Conservation (phyloP, 148 eudicot genomes). For the Diospyros lotus region DNA sequence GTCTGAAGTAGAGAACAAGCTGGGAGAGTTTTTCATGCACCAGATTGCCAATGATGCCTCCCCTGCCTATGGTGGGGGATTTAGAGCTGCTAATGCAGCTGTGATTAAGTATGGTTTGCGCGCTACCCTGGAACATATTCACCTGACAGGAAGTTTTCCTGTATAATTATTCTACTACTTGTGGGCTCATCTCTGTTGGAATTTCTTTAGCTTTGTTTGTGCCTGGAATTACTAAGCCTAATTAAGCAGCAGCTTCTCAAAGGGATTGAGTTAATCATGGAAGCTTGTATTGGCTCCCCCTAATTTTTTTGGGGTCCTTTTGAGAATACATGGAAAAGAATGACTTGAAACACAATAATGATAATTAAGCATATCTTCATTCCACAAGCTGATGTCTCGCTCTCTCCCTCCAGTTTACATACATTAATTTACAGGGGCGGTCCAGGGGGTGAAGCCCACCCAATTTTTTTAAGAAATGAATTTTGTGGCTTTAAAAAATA, state of each 20-base stretch:
- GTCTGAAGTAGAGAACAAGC: conserved; percentile 66
- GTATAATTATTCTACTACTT: conserved; percentile 20
- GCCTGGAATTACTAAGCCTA: neutral
- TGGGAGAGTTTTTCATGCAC: conserved; percentile 84
- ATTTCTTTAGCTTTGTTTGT: conserved; percentile 3
- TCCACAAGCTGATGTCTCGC: neutral
- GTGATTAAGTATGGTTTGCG: conserved; percentile 82
- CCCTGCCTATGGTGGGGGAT: conserved; percentile 90
- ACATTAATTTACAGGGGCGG: too few relatives aligned
- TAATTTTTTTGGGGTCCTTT: conserved; percentile 14
- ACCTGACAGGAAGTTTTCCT: conserved; percentile 70
- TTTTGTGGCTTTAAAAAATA: too few relatives aligned
- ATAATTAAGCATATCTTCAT: neutral
- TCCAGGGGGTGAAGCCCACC: too few relatives aligned
- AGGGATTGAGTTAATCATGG: conserved; percentile 13
- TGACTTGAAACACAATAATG: conserved; percentile 1
- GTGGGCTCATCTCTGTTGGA: neutral
- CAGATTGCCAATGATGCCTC: conserved; percentile 90
- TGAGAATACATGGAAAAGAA: conserved; percentile 13
- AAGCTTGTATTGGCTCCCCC: conserved; percentile 16
- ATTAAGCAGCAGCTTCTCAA: conserved; percentile 11
- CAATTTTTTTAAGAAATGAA: too few relatives aligned
- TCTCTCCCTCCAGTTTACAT: too few relatives aligned
- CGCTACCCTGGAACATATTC: conserved; percentile 73
- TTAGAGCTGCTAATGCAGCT: conserved; percentile 80